phyloP scores from a whole-genome alignment of 768 basidiomycete genomes.

The Lyophyllum atratum region DNA sequence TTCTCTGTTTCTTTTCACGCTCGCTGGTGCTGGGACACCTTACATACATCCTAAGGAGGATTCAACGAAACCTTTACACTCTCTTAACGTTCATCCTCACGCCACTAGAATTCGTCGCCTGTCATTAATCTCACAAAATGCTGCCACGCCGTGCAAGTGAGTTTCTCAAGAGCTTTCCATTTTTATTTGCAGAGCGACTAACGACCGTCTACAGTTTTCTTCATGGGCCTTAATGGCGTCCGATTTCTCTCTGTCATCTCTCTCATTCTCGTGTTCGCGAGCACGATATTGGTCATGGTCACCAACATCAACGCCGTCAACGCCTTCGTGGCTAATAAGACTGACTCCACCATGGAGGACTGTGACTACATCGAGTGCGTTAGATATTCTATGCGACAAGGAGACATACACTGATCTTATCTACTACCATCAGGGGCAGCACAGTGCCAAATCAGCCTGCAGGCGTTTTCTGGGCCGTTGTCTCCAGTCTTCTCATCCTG shows the following conservation, averaged over 20 bases:
- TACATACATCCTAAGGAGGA: constrained; percentile 10
- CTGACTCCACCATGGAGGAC: constrained; percentile 42
- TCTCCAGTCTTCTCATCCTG: constrained; percentile 83
- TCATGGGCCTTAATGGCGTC: constrained; percentile 77
- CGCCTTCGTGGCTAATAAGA: constrained; percentile 48
- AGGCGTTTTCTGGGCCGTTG: constrained; percentile 89
- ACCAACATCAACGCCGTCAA: constrained; percentile 79
- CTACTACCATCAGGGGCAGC: constrained; percentile 47
- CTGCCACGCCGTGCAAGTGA: constrained; percentile 34
- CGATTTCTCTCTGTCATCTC: constrained; percentile 77
- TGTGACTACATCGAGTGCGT: constrained; percentile 83
- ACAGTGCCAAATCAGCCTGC: constrained; percentile 94
- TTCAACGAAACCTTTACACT: constrained; percentile 8
- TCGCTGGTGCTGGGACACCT: constrained; percentile 36
- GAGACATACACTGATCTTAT: background rate
- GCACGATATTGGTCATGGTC: constrained; percentile 72
- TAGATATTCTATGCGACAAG: background rate
- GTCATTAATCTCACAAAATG: constrained; percentile 21
- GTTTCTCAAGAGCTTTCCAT: constrained; percentile 3
- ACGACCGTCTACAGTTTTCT: constrained; percentile 37
- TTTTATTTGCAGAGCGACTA: background rate
- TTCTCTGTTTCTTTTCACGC: constrained; percentile 23
- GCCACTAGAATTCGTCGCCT: background rate
- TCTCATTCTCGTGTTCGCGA: constrained; percentile 79
- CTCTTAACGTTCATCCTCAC: constrained; percentile 14